Base-by-base conservation (phyloP, 1,284 basidiomycete genomes). In the Cutaneotrichosporon daszewskae region DNA sequence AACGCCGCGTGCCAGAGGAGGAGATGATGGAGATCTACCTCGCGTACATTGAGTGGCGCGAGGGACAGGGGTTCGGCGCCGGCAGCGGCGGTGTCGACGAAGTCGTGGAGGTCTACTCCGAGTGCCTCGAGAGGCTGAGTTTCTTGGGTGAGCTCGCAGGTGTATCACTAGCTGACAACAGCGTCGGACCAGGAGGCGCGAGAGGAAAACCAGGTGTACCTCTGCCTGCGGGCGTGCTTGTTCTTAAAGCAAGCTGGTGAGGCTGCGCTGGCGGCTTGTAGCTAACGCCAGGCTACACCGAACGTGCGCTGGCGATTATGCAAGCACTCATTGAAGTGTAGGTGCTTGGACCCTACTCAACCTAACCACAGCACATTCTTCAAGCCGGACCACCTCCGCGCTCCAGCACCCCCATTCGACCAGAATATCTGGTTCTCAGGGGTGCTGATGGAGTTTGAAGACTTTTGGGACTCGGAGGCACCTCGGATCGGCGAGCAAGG, bases 211-310 rank as follows among this genome's bases (percentile, higher is more conserved):
- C 53, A 58, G 37, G 54, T 73, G 4, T 69, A 70, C 36, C 56
- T 73, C 3, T 39, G 70, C 19, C 45, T 69, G 11, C 46, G 70
- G 23, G 64, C 57, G 1, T 64, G 64, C 20, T 39, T 84, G 9
- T 80, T 79, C 40, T 75, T 90, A 17, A 78, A 79, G 51, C 79
- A 83, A 64, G 83, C 89, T 60, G 89, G 88, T 88, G 51, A 54
- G 80, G 66, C 35, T 26, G n/a, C n/a, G n/a, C n/a, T 17, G 16
- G 32, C 25, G 34, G 24, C 3, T 34, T 31, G 18, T 17, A n/a
- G 38, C 12, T 37, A 22, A 26, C 13, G 8, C 5, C 47, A 74
- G 76, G 75, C 9, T 76, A 71, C 47, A 33, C 58, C 4, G 76
- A 77, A 53, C 57, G 74, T 18, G 74, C 74, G 0, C 45, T 72